Base-by-base conservation (phyloP, 2,329 filamentous ascomycete genomes). In the Alternaria angustiovoidea region DNA sequence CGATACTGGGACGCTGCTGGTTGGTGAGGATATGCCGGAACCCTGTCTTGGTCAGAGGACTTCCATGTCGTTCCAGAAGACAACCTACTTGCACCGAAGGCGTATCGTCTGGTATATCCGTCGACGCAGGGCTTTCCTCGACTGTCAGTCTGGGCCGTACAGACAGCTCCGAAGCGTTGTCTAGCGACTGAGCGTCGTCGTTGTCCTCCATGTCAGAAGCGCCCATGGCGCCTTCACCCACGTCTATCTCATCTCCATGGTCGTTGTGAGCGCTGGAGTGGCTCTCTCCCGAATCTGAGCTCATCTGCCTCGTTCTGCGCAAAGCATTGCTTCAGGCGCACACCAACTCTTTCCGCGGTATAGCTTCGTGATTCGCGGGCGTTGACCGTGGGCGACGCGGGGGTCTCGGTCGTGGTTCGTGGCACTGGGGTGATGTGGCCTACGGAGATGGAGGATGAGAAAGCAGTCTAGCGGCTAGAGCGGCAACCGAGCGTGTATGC, bases 61-160 rank as follows among this genome's bases (percentile, higher is more conserved):
- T 43, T 20, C 30, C 7, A 38, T 12, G n/a, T 12, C 12, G 60
- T 43, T 72, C 77, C 71, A 62, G 56, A 53, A 22, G 32, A 36
- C 32, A 36, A 53, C 84, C 67, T 82, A 93, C 92, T 82, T 92
- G 91, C 54, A 94, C 77, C 18, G 94, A 97, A 24, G 92, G 92
- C 8, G 92, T 90, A 76, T 96, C 91, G 73, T 96, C 93, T 20
- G 92, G 91, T 26, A 88, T 89, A 5, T 93, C 96, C 58, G 88
- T 77, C 14, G 91, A 93, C 51, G 86, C 84, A 7, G 90, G 90
- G 72, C 92, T 96, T 44, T 86, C 87, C 22, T 72, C 70, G 18
- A 64, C 64, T 43, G 59, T 62, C 24, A 58, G 32, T 22, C 38
- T 53, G 5, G 67, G 63, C 8, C 63, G 63, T 20, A 66, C 63